Evolutionary conservation across 768 basidiomycete genomes (phyloP).

Genomic region (Cystobasidium tubakii): DNA sequence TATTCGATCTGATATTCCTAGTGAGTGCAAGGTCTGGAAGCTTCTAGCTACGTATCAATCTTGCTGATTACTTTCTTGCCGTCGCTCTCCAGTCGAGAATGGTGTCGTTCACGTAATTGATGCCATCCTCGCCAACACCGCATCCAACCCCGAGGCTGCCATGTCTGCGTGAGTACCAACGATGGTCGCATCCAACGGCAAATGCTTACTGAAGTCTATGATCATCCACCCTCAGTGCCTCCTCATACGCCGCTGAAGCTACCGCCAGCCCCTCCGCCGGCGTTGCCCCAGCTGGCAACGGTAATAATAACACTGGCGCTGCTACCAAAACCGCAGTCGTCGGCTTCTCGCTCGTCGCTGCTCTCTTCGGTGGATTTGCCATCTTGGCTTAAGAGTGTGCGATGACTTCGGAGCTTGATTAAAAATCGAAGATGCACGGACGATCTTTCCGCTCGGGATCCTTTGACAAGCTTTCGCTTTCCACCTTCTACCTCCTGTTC

Average conservation of each 20-base stretch:
- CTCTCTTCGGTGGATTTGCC: constrained; percentile 19
- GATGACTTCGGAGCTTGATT: no score
- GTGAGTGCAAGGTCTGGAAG: not conserved
- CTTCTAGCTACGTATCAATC: not conserved
- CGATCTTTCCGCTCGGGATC: no score
- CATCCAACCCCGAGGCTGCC: constrained; percentile 48
- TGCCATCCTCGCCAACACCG: constrained; percentile 49
- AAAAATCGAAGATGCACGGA: no score
- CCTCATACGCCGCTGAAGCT: constrained; percentile 7
- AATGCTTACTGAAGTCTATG: not conserved
- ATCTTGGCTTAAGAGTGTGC: constrained; percentile 21
- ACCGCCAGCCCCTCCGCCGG: constrained; percentile 21
- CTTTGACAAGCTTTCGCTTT: no score
- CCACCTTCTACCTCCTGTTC: no score
- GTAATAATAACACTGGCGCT: not conserved
- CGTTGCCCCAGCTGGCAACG: constrained; percentile 11
- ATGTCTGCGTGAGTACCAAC: constrained; percentile 46
- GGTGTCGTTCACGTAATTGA: constrained; percentile 47
- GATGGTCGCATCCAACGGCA: no score
- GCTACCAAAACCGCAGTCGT: constrained; percentile 10
- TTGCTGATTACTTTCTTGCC: not conserved
- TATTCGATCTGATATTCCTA: constrained; percentile 47
- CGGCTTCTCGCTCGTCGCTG: constrained; percentile 6
- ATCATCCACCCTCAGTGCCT: not conserved
- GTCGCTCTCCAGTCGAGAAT: not conserved